These are phyloP conservation scores for Talaromyces wortmannii DNA, from an alignment of 495 filamentous ascomycete genomes.

Conservation along the genomic window DNA sequence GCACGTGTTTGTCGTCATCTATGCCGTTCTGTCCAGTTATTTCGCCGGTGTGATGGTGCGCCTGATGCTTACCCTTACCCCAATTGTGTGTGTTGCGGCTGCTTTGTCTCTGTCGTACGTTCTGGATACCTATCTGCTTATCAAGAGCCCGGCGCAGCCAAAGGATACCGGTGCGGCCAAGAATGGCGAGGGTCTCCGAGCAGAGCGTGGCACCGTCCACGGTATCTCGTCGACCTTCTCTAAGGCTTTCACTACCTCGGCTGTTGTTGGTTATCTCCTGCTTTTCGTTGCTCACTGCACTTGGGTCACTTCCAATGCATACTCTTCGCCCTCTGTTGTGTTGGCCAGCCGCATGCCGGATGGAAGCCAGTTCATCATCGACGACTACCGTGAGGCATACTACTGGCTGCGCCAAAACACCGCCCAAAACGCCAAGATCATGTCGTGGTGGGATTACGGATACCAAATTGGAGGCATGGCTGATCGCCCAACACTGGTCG, in stretches of 20 bases:
- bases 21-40: conserved; percentile 90
- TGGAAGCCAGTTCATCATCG: conserved; percentile 96
- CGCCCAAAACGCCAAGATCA: conserved; percentile 88
- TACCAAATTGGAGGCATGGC: conserved; percentile 99
- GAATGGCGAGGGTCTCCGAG: conserved; percentile 50
- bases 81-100: conserved; percentile 91
- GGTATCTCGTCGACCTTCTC: conserved; percentile 80
- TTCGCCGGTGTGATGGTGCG: conserved; percentile 99
- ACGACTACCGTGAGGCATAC: conserved; percentile 99
- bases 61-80: conserved; percentile 95
- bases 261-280: conserved; percentile 72
- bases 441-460: conserved; percentile 99
- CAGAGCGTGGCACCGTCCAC: conserved; percentile 64
- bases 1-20: conserved; percentile 98
- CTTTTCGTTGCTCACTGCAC: conserved; percentile 97
- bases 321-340: conserved; percentile 96
- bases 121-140: conserved; percentile 70
- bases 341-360: conserved; percentile 88
- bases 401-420: conserved; percentile 99
- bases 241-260: conserved; percentile 64
- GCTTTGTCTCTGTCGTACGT: conserved; percentile 86
- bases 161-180: conserved; percentile 43
- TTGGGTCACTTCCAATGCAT: conserved; percentile 98
- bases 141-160: conserved; percentile 37
- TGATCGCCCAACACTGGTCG: conserved; percentile 92